These are phyloP conservation scores for Oryza meyeriana DNA, from an alignment of 176 grass and related monocot species.

Conservation along the genomic window DNA sequence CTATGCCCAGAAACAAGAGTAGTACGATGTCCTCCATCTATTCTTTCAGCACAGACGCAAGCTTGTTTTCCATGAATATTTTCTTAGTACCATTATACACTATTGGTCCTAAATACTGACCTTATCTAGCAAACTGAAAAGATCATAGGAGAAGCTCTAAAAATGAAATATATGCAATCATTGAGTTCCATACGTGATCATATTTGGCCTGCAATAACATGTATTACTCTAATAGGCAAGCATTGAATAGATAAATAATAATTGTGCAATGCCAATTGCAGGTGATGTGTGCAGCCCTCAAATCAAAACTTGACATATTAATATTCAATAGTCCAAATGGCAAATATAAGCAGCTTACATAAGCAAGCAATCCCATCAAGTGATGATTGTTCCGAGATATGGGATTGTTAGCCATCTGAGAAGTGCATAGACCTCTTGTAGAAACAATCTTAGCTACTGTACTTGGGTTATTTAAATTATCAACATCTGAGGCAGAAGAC, in stretches of 20 bases:
- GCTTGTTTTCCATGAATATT: not conserved
- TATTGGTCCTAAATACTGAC: not conserved
- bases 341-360: conserved; percentile 56
- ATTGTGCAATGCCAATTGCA: not conserved
- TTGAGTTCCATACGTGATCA: conserved; percentile 2
- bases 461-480: conserved; percentile 70
- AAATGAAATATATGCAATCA: not conserved
- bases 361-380: conserved; percentile 72
- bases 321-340: not conserved
- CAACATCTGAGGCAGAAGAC: conserved; percentile 73
- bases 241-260: not conserved
- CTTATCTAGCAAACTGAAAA: conserved; percentile 15
- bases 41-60: not conserved
- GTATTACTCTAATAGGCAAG: not conserved
- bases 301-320: not conserved
- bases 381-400: conserved; percentile 77
- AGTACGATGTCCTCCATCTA: not conserved
- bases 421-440: conserved; percentile 53
- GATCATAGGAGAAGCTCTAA: conserved; percentile 1
- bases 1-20: not conserved
- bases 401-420: conserved; percentile 57
- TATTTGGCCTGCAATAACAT: conserved; percentile 9
- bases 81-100: not conserved
- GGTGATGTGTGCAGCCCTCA: not conserved
- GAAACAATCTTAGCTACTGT: conserved; percentile 43